phyloP scores from a whole-genome alignment of 106 monocot species.

The Dendrobium huoshanense region DNA sequence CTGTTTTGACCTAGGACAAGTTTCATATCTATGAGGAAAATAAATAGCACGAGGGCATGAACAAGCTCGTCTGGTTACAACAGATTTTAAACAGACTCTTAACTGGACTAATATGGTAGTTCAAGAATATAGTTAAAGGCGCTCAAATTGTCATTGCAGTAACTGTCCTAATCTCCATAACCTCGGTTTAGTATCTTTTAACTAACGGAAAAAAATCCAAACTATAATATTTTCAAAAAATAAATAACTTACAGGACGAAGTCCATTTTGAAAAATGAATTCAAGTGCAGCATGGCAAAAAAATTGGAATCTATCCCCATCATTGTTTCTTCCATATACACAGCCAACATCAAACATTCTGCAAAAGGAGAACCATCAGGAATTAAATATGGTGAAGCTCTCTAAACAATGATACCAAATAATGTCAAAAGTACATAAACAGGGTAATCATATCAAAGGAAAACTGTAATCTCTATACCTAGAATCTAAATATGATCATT shows the following conservation, averaged over 20 bases:
- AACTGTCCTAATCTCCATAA: background rate
- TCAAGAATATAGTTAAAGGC: background rate
- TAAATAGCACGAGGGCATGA: too few species aligned
- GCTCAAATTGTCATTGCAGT: background rate
- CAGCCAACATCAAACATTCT: constrained; percentile 90
- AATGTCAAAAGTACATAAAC: background rate
- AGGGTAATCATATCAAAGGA: background rate
- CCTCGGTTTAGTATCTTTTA: background rate
- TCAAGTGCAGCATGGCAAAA: constrained; percentile 96
- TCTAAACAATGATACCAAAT: background rate
- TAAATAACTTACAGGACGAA: constrained; percentile 54
- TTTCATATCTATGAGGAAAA: too few species aligned
- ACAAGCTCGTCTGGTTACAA: background rate
- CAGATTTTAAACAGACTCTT: background rate
- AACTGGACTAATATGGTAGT: background rate
- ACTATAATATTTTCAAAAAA: background rate
- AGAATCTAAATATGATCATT: background rate
- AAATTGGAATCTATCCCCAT: constrained; percentile 77
- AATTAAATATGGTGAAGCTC: background rate
- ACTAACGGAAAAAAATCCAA: background rate
- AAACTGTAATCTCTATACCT: background rate
- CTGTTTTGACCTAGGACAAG: too few species aligned
- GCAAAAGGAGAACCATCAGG: constrained; percentile 16
- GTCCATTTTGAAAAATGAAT: constrained; percentile 81
- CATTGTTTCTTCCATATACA: constrained; percentile 82